Evolutionary conservation across 2,329 filamentous ascomycete species (phyloP), one percentile per base, ranked within the genome.

Genomic region (Pseudocercospora musae): DNA sequence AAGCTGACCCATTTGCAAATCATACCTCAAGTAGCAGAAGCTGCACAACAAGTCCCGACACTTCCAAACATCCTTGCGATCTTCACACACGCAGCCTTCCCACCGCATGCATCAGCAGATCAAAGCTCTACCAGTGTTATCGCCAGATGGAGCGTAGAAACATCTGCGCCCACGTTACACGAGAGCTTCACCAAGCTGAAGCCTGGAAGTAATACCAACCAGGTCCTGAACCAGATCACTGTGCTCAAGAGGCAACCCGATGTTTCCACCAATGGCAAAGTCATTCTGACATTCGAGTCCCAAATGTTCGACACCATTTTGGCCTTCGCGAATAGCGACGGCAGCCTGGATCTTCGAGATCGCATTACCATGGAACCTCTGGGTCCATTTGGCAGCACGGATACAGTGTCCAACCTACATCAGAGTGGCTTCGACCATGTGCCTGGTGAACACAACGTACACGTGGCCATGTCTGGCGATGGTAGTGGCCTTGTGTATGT

Each of bases 321-420:
- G 2, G 87, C 89, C 29, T 81, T 96, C 62, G 84, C 84, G 25
- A 91, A 91, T 69, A 90, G 90, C 64, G 92, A 96, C 73, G 91
- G 93, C 10, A 89, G 87, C 0, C 81, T 96, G 3, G 88, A 95
- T 68, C 91, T 94, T 75, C 86, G 91, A 60, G 90, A 96, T 71
- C 85, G 92, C 10, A 82, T 84, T 53, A 90, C 86, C 0, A 89
- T 96, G 84, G 82, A 86, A 4, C 82, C 88, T 58, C 58, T 65
- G 8, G 79, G 93, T 65, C 83, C 84, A 4, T 84, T 89, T 60
- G 82, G 84, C 27, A 88, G 89, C 69, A 77, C 85, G 7, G 84
- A 86, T 48, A 86, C 81, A 50, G 85, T 96, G 31, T 86, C 84
- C 64, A 89, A 86, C 60, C 81, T 96, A 27, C 81, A 88, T 27